phyloP scores from a whole-genome alignment of 2,329 filamentous ascomycete genomes.

The Xylaria sp. region DNA sequence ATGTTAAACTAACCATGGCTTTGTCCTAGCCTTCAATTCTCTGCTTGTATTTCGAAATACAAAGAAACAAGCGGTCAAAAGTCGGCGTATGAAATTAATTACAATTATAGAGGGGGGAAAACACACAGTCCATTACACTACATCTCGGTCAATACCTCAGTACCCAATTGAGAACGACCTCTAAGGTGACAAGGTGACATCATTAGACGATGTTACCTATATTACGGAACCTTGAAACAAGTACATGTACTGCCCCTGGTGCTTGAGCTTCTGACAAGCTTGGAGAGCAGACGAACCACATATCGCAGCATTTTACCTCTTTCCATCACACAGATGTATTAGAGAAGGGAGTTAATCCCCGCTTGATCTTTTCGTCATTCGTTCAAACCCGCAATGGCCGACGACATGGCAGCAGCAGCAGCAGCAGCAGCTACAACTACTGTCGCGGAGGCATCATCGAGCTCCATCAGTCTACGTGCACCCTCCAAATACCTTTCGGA shows the following conservation, averaged over 20 bases:
- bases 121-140: not conserved
- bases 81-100: slow-evolving; percentile 10
- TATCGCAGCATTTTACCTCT: not conserved
- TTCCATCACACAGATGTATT: not conserved
- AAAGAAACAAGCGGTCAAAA: slow-evolving; percentile 18
- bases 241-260: slow-evolving; percentile 14
- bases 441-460: slow-evolving; percentile 22
- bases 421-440: slow-evolving; percentile 7
- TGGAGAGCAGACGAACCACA: not conserved
- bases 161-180: slow-evolving; percentile 20
- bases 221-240: slow-evolving; percentile 15
- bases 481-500: slow-evolving; percentile 61
- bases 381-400: slow-evolving; percentile 33
- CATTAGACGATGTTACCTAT: slow-evolving; percentile 35
- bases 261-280: slow-evolving; percentile 24
- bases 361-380: not conserved
- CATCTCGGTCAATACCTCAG: slow-evolving; percentile 15
- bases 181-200: slow-evolving; percentile 38
- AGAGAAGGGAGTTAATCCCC: not conserved
- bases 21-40: not conserved
- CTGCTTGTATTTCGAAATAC: not conserved
- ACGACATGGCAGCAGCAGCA: slow-evolving; percentile 29
- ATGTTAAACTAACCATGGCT: not conserved
- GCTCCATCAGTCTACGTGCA: slow-evolving; percentile 53
- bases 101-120: slow-evolving; percentile 1